A percentile compares a stretch with the other conserved stretches of the same genome.
Conservation (phyloP, 176 grass and related monocot species). For the Themeda triandra region DNA sequence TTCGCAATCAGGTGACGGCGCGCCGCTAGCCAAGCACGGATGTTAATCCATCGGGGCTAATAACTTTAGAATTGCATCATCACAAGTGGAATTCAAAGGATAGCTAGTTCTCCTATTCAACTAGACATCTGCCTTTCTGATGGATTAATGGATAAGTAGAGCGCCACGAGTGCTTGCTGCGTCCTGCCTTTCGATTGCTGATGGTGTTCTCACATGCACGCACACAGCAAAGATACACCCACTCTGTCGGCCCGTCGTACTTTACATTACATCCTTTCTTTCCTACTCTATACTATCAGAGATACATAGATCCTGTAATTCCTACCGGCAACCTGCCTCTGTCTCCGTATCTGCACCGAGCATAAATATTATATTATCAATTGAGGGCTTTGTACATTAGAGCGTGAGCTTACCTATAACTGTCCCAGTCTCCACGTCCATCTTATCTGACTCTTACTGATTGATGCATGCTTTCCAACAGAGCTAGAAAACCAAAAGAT, state of each 20-base stretch:
- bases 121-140: neutral
- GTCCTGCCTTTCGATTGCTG: slow-evolving; percentile 18
- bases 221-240: neutral
- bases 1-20: neutral
- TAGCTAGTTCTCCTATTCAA: neutral
- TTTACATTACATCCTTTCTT: neutral
- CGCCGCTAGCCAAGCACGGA: neutral
- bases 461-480: no score
- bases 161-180: slow-evolving; percentile 2
- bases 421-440: neutral
- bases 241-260: neutral
- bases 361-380: neutral
- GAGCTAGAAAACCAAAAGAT: no score
- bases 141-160: neutral
- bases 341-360: neutral
- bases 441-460: no score
- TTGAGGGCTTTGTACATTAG: neutral
- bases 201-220: slow-evolving; percentile 21
- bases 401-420: neutral
- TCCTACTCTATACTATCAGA: neutral
- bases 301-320: neutral
- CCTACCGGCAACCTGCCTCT: neutral
- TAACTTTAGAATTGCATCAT: neutral
- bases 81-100: neutral
- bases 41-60: neutral